Conservation (phyloP, 805 yeast genomes). For the Hanseniaspora osmophila region DNA sequence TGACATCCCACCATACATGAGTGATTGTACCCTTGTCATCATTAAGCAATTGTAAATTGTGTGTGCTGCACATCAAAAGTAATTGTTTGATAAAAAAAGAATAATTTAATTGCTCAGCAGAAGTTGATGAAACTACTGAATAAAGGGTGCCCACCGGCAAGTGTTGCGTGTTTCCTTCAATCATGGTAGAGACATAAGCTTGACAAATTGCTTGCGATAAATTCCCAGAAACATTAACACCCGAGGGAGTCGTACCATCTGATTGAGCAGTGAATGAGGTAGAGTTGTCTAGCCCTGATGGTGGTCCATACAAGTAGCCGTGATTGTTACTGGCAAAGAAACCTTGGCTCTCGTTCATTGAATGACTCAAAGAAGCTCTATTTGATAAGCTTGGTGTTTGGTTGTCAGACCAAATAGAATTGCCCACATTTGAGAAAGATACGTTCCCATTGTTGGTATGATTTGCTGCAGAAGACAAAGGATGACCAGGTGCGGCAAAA, state of each 20-base stretch:
- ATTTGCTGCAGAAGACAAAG: no score
- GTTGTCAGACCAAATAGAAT: background rate
- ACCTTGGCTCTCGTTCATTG: background rate
- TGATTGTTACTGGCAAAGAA: background rate
- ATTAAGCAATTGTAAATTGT: slow-evolving; percentile 13
- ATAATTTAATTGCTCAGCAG: slow-evolving; percentile 9
- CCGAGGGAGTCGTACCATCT: background rate
- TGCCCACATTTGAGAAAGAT: background rate
- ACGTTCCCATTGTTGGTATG: no score
- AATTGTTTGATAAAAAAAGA: slow-evolving; percentile 12
- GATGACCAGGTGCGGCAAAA: no score
- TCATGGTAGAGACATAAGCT: background rate
- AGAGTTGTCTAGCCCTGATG: background rate
- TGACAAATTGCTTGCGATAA: background rate
- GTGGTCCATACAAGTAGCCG: background rate
- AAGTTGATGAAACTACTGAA: slow-evolving; percentile 10
- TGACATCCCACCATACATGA: slow-evolving; percentile 10
- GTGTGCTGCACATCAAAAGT: slow-evolving; percentile 10
- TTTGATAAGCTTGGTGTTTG: background rate
- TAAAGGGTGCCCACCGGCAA: slow-evolving; percentile 12
- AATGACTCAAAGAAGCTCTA: no score
- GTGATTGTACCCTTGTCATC: slow-evolving; percentile 13
- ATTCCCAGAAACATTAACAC: background rate
- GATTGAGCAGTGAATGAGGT: no score
- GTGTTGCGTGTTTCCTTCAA: background rate